Base-by-base conservation (phyloP, 2,329 filamentous ascomycete genomes). In the Lecanicillium sp. region DNA sequence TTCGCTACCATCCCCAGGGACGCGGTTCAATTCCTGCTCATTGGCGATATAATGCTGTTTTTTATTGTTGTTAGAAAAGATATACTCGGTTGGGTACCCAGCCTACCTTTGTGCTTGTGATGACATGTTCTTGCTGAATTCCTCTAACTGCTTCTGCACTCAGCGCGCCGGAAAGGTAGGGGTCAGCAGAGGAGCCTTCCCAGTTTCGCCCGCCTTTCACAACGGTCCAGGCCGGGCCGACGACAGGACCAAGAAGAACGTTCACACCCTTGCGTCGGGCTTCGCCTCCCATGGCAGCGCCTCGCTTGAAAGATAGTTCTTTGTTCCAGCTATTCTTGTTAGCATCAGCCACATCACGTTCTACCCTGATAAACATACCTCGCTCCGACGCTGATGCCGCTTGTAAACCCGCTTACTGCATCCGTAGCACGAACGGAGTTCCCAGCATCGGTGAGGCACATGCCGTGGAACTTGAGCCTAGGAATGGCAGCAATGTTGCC, bases 1-100 rank as follows among this genome's bases (percentile, higher is more conserved):
- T 45, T 79, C 73, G 5, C 72, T 67, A 33, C 79, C 69, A n/a
- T 50, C 55, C 31, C 71, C 74, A 61, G 76, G 83, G 73, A 61
- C 81, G 62, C 71, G 86, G 71, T 69, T 62, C 8, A 65, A 79
- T 56, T 94, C 87, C 55, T 94, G 87, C 59, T 94, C 87, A 45
- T 69, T 88, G 37, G 66, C 73, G n/a, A 89, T 66, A 34, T 71
- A 86, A 51, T 90, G 85, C 64, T 88, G 9, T 4, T 13, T 14
- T 9, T 87, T 11, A n/a, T n/a, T n/a, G n/a, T 11, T 6, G 29
- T 39, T 30, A 29, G 17, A 19, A 29, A 7, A 7, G 4, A 0
- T 28, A 6, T 10, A 3, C 11, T 4, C n/a, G n/a, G n/a, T 20
- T 15, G 4, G 12, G 14, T 0, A 25, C 13, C 5, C 6, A 9